Evolutionary conservation across 257 asterid genomes (phyloP).

Genomic region (Solanum chilense): DNA sequence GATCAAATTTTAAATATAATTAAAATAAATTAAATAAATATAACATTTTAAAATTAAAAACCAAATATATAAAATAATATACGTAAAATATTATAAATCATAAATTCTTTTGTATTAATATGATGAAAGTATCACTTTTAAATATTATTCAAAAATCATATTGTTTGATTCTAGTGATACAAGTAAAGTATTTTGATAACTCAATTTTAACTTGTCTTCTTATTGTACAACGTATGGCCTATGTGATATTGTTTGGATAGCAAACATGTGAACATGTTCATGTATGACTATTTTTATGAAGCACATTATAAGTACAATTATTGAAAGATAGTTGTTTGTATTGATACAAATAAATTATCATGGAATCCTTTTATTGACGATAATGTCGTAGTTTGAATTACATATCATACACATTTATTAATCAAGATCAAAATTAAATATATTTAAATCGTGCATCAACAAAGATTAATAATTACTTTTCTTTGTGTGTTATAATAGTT

Average conservation of each 20-base stretch:
- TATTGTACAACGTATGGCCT: not conserved
- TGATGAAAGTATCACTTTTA: too few species aligned
- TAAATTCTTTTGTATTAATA: too few species aligned
- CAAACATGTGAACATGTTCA: not conserved
- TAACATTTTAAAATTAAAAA: too few species aligned
- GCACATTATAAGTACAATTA: not conserved
- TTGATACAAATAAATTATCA: not conserved
- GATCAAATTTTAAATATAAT: too few species aligned
- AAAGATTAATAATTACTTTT: not conserved
- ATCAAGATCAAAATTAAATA: not conserved
- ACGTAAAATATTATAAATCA: too few species aligned
- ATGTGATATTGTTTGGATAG: not conserved
- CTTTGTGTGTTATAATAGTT: too few species aligned
- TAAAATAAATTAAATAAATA: too few species aligned
- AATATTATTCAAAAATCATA: too few species aligned
- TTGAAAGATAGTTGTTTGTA: not conserved
- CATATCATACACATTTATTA: not conserved
- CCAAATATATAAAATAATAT: too few species aligned
- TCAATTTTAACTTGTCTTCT: not conserved
- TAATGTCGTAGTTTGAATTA: not conserved
- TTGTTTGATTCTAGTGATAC: not conserved
- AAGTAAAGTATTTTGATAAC: not conserved
- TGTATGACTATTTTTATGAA: not conserved
- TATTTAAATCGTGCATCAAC: not conserved
- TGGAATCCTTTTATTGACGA: not conserved